Conservation (phyloP, 148 eudicot species). For the Chenopodium album region DNA sequence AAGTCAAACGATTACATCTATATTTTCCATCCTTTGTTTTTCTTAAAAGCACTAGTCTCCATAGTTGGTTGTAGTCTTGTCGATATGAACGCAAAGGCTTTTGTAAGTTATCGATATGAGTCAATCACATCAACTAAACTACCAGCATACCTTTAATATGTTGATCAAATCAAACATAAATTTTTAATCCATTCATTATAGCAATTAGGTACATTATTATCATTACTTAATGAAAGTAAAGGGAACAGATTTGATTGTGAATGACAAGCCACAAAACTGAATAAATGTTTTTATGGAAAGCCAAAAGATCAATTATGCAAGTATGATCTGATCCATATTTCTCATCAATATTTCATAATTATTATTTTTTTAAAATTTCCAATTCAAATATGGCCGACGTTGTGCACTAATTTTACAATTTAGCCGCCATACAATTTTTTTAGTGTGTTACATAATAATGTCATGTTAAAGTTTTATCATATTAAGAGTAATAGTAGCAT, state of each 20-base stretch:
- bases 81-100: no score
- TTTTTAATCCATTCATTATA: neutral
- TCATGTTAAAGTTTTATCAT: neutral
- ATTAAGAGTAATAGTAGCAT: neutral
- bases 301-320: neutral
- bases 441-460: neutral
- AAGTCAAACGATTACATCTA: no score
- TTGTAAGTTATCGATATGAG: no score
- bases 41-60: no score
- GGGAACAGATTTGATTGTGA: neutral
- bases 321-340: neutral
- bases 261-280: neutral
- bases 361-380: neutral
- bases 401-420: neutral
- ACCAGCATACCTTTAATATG: no score
- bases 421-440: neutral
- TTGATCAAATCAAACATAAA: neutral
- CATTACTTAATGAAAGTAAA: neutral
- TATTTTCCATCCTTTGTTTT: no score
- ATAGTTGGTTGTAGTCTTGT: no score
- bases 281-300: neutral
- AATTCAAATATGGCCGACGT: conserved; percentile 2
- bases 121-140: no score
- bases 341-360: neutral
- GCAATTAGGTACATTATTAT: neutral